Base-by-base conservation (phyloP, 1,284 basidiomycete genomes). In the Moesziomyces parantarcticus region DNA sequence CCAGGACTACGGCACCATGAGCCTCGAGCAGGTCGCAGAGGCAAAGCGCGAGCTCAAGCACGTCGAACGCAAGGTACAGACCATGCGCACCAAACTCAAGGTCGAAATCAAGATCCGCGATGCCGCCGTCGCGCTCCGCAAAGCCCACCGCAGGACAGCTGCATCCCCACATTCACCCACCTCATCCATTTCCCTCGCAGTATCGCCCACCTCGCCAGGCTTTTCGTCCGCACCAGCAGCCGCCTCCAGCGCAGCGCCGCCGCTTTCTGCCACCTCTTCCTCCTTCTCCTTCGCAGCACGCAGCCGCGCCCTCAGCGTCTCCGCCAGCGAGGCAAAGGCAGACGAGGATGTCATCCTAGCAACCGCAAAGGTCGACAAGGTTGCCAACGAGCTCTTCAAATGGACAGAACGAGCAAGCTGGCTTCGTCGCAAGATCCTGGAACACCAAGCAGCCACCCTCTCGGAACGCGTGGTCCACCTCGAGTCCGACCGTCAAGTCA, bases 31-130 rank as follows among this genome's bases (percentile, higher is more conserved):
- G 41, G 70, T 79, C 7, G 74, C 75, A 44, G 62, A 71, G 23
- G 43, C 58, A 14, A 74, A 78, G 56, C 64, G 55, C 29, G 76
- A 79, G 26, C 58, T 79, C 47, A 69, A 63, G 40, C 70, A 64
- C 18, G 55, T 78, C 46, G 76, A 78, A 26, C 49, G 56, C 39
- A 68, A 66, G n/a, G 44, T 73, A 0, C 49, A 57, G 29, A 64
- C 55, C 26, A 51, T 75, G 2, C 67, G 69, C 46, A 60, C 58
- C 41, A 79, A 79, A 50, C 68, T 79, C 53, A 74, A 75, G 39
- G 76, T 79, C 32, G 74, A 78, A 41, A 71, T 62, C 50, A 62
- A 67, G 41, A 76, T 79, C 32, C 58, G 76, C 20, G 77, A 79
- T 44, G 77, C 76, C 20, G 76, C 77, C 34, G 64, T 76, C n/a